Percentiles rank a stretch among this genome's conserved stretches.
Evolutionary conservation across 1,139 yeast genomes (phyloP).

Genomic region (Magnusiomyces ingens): DNA sequence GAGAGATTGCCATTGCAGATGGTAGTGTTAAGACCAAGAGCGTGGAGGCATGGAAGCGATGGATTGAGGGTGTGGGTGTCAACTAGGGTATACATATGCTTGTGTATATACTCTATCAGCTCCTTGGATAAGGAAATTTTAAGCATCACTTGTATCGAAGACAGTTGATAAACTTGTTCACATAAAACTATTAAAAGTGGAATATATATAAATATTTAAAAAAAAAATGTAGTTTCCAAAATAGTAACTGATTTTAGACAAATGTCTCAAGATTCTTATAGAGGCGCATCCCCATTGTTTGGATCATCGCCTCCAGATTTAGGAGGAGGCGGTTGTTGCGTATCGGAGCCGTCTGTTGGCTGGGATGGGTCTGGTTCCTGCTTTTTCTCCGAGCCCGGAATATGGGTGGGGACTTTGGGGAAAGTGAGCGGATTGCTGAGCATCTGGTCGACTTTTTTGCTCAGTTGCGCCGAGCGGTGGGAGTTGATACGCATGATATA

Average conservation of each 20-base stretch:
- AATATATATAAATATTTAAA: neutral
- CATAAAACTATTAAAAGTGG: neutral
- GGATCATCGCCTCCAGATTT: no score
- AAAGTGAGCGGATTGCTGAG: constrained; percentile 43
- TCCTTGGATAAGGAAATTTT: neutral
- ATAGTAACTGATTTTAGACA: neutral
- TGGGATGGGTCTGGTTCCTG: no score
- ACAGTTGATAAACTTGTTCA: neutral
- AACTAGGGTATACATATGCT: constrained; percentile 28
- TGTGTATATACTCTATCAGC: neutral
- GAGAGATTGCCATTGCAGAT: constrained; percentile 59
- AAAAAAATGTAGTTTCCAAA: constrained; percentile 1
- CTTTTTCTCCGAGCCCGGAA: constrained; percentile 15
- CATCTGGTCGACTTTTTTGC: constrained; percentile 39
- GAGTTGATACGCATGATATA: constrained; percentile 46
- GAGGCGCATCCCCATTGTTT: no score
- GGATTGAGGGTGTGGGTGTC: constrained; percentile 71
- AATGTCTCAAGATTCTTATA: neutral
- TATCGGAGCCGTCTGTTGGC: no score
- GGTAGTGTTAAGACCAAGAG: constrained; percentile 63
- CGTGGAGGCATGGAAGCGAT: constrained; percentile 57
- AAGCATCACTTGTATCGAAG: neutral
- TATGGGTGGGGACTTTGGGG: constrained; percentile 48
- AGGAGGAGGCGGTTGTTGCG: neutral
- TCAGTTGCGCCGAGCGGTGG: constrained; percentile 37